Conservation (phyloP, 768 basidiomycete genomes). For the Tephrocybe sp. region DNA sequence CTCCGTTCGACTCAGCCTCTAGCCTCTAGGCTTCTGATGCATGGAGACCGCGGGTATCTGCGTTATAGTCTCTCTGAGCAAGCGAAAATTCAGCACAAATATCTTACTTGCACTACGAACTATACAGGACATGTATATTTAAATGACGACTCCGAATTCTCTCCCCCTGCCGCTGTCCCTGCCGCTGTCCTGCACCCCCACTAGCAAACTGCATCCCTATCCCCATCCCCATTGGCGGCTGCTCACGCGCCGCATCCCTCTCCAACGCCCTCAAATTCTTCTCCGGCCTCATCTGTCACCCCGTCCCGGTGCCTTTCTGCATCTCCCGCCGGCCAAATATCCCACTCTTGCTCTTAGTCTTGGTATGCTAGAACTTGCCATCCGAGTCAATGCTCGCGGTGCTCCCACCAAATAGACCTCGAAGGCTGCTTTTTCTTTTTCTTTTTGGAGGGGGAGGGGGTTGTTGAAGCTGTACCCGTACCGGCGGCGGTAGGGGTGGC, state of each 20-base stretch:
- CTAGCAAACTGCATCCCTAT: too few species aligned
- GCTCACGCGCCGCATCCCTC: neutral
- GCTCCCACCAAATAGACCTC: slow-evolving; percentile 36
- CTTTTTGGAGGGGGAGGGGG: neutral
- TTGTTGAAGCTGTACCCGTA: neutral
- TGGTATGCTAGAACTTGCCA: neutral
- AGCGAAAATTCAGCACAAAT: too few species aligned
- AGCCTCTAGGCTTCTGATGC: too few species aligned
- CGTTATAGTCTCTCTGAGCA: too few species aligned
- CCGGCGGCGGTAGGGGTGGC: too few species aligned
- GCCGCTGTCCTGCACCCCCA: too few species aligned
- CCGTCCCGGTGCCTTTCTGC: slow-evolving; percentile 4
- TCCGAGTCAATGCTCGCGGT: neutral
- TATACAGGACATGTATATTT: too few species aligned
- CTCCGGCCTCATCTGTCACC: slow-evolving; percentile 24
- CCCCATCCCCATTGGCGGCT: neutral
- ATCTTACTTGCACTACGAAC: too few species aligned
- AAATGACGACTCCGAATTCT: too few species aligned
- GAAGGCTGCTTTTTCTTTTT: slow-evolving; percentile 29
- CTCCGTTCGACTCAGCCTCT: too few species aligned
- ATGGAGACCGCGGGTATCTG: too few species aligned
- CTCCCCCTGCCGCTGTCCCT: too few species aligned
- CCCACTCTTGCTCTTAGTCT: neutral
- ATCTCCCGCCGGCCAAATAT: slow-evolving; percentile 2
- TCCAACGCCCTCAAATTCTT: slow-evolving; percentile 18